Conservation (phyloP, 1,284 basidiomycete genomes). For the Exsudoporus floridanus region DNA sequence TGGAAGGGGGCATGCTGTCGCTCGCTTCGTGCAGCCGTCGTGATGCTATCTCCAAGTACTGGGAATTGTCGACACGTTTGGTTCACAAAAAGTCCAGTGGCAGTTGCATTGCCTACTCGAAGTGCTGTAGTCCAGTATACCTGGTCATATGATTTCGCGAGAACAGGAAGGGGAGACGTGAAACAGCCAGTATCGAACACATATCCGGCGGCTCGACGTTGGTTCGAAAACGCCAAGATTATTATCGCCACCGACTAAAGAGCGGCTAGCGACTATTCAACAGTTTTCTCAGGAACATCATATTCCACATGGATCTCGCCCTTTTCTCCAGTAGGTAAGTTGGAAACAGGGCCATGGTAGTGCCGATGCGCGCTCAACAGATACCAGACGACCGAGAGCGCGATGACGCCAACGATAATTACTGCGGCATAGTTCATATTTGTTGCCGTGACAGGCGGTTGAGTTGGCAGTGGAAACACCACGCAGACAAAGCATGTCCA, state of each 20-base stretch:
- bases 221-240: neutral
- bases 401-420: constrained; percentile 25
- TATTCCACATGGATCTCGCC: neutral
- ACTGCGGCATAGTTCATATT: constrained; percentile 81
- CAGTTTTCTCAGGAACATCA: constrained; percentile 2
- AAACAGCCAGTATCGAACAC: no score
- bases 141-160: neutral
- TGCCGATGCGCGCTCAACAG: constrained; percentile 26
- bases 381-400: constrained; percentile 31
- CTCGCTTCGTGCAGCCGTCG: constrained; percentile 5
- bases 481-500: constrained; percentile 72
- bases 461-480: constrained; percentile 72
- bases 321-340: constrained; percentile 12
- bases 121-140: neutral
- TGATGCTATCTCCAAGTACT: neutral
- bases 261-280: no score
- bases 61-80: neutral
- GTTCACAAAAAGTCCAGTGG: neutral
- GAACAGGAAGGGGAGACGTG: no score
- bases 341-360: constrained; percentile 29
- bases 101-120: neutral
- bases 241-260: no score
- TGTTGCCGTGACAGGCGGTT: constrained; percentile 61
- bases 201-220: no score
- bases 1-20: neutral